Base-by-base conservation (phyloP, 371 early-diverging fungal species). In the Mucor mucedo region DNA sequence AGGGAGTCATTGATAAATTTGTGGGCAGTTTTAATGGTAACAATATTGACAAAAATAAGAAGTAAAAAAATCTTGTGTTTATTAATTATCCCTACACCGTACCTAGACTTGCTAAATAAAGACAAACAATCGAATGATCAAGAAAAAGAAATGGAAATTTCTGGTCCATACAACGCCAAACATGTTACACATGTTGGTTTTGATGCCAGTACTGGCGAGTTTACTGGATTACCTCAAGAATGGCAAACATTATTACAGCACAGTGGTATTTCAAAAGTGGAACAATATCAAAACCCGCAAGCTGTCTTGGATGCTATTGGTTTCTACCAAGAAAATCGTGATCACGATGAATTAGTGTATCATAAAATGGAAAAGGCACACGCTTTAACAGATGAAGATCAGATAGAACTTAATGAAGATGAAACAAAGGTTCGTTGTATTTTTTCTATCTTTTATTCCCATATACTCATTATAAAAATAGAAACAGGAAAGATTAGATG, bases 101-200 rank as follows among this genome's bases (percentile, higher is more conserved):
- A 35, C 35, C 35, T 35, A 89, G 87, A 87, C 69, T 63, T 89
- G 54, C 73, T 87, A 16, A 83, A 85, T 52, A 85, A 86, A 61
- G 78, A 77, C 45, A 75, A 71, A 57, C 72, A 77, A 32, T 58
- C 71, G 8, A 77, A 67, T 47, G 70, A 70, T 16, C 68, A 75
- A 54, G 79, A 78, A 68, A 91, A 90, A 68, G 91, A 91, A 70
- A 86, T 91, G 67, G 94, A 92, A 71, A 98, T 98, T 59, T 96
- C 97, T 5, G 89, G 92, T 11, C 98, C 98, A 11, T 98, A 95
- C 77, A 97, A 97, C 72, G 94, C 97, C 11, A 91, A 95, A 41
- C 98, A 98, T 76, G 84, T 97, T 61, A 96, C 96, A 11, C 99
- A 96, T 70, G 95, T 95, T 65, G 96, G 96, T 6, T 94, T 92